Evolutionary conservation across 1,284 basidiomycete genomes (phyloP), one percentile per base, ranked within the genome.

Genomic region (Ganoderma lingzhi): DNA sequence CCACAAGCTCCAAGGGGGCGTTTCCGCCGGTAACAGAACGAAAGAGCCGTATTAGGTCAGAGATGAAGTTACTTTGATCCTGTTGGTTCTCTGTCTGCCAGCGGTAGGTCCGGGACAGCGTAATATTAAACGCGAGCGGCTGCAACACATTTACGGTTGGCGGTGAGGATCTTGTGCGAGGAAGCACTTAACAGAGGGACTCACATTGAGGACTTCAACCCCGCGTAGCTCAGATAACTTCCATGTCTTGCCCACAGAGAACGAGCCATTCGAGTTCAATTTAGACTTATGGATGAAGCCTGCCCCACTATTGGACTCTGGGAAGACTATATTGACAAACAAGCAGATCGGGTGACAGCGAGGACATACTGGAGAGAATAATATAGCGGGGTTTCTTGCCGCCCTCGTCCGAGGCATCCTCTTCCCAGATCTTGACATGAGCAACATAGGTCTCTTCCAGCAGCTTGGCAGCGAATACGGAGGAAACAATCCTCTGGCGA

Each of bases 161-260:
- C 39, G 59, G 15, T 42, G 32, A 59, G 56, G 35, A 35, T 59
- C 17, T 9, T 30, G 32, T 19, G 17, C 23, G 59, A 42, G 9
- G 39, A 5, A 19, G 53, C 30, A 19, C 9, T 45, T 19, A 9
- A 63, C 37, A 51, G 17, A 3, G 17, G 12, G 9, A 69, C 73
- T 64, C 65, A 65, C 96, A 76, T 86, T 87, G 44, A 90, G 74
- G 56, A 97, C 91, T 73, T 96, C 92, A 60, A 99, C 80, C 42
- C 84, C 90, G 66, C 93, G 87, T 73, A 99, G 86, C 78, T 97
- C 96, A 61, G 89, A 82, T 55, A 99, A 81, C 72, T 87, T 89
- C 98, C 98, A 99, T 10, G 97, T 96, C 85, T 99, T 99, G 30
- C 98, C 98, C 66, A 98, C 95, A 28, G 96, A 98, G 83, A 98